phyloP scores from a whole-genome alignment of 805 yeast species.

The Pichia ethanolica region DNA sequence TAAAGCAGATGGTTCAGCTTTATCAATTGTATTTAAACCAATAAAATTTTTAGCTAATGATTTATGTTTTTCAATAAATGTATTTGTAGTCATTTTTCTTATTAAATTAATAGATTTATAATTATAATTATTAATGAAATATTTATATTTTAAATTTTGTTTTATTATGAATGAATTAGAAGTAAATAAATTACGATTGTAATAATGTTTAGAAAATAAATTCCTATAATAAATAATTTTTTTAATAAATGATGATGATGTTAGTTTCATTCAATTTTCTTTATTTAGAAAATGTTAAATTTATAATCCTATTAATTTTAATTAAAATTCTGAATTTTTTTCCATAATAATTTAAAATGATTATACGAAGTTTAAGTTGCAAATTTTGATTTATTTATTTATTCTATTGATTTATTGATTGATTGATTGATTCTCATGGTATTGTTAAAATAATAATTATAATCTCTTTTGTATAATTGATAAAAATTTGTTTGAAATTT shows the following conservation, averaged over 20 bases:
- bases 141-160: no score
- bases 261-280: conserved; percentile 3
- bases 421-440: background rate
- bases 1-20: conserved; percentile 70
- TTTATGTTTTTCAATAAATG: conserved; percentile 18
- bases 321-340: no score
- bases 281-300: no score
- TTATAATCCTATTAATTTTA: no score
- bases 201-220: background rate
- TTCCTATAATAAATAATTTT: background rate
- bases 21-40: conserved; percentile 72
- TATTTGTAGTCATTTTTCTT: conserved; percentile 6
- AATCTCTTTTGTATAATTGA: no score
- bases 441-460: background rate
- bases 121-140: no score
- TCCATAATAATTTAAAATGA: no score
- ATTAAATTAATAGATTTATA: background rate
- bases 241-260: background rate
- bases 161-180: background rate
- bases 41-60: conserved; percentile 64
- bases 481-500: no score
- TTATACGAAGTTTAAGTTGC: no score
- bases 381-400: no score
- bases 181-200: background rate
- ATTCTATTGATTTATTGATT: background rate